Conservation (phyloP, 371 early-diverging fungal species). For the Actinomortierella wolfii region DNA sequence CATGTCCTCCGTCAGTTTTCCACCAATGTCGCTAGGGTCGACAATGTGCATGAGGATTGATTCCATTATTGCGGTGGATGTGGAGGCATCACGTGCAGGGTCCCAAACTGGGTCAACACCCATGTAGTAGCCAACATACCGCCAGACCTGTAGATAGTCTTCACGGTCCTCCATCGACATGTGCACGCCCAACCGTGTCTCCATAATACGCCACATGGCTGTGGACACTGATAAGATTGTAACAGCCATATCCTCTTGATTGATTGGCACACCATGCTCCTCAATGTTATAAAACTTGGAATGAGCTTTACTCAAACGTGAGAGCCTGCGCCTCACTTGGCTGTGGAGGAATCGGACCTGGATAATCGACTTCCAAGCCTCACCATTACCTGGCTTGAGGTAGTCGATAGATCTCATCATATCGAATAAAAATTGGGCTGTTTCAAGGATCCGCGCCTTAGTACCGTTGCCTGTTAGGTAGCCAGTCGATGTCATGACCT, state of each 20-base stretch:
- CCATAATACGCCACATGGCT: constrained; percentile 24
- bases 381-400: constrained; percentile 15
- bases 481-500: constrained; percentile 32
- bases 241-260: constrained; percentile 32
- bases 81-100: constrained; percentile 2
- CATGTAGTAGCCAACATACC: constrained; percentile 29
- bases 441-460: constrained; percentile 21
- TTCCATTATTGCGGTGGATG: constrained; percentile 17
- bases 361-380: constrained; percentile 30
- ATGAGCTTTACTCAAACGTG: constrained; percentile 12
- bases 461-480: constrained; percentile 22
- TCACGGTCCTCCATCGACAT: constrained; percentile 22
- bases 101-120: constrained; percentile 25
- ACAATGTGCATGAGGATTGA: constrained; percentile 17
- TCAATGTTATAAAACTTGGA: constrained; percentile 22
- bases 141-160: constrained; percentile 35
- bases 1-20: constrained; percentile 3
- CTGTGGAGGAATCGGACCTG: constrained; percentile 29
- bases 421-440: constrained; percentile 17
- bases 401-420: constrained; percentile 13
- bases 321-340: constrained; percentile 16
- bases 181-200: constrained; percentile 11
- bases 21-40: constrained; percentile 10
- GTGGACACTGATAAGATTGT: constrained; percentile 25
- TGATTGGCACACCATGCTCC: constrained; percentile 33